Base-by-base conservation (phyloP, 192 early-diverging fungal species). In the Geranomyces michiganensis region DNA sequence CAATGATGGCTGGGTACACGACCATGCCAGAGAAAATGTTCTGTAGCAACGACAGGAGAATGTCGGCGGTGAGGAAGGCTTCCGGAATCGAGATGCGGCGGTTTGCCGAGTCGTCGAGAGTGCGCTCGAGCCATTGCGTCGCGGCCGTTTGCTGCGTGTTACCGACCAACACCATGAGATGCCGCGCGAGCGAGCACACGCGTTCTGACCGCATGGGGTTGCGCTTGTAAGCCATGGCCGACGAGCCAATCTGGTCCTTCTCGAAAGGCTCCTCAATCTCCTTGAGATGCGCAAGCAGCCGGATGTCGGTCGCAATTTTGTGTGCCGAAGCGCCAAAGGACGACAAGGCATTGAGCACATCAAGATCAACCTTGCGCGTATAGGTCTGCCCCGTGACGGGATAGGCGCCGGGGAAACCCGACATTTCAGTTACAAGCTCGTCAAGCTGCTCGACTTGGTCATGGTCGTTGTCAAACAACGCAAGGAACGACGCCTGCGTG, bases 181-280 rank as follows among this genome's bases (percentile, higher is more conserved):
- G 97, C 64, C 97, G 94, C 5, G 94, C 81, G 62, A 99, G 85
- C 61, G 93, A 92, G 85, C 97, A 99, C 19, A 96, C 93, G 73
- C 97, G 92, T 78, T 99, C 97, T 73, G 90, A 95, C 43, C 96
- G 90, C 97, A 99, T 99, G 27, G 97, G 97, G 87, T 99, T 99
- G 70, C 97, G 92, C 92, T 99, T 99, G 85, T 99, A 99, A 66
- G 97, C 97, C 97, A 99, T 99, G 66, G 97, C 97, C 29, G 93
- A 95, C 30, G 91, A 93, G 8, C 96, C 96, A 66, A 99, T 99
- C 82, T 99, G 97, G 81, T 99, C 94, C 85, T 95, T 96, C 82
- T 99, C 97, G 65, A 99, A 99, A 26, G 97, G 97, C 79, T 99
- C 97, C 81, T 99, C 97, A 48, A 99, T 86, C 74, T 99, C 97